Base-by-base conservation (phyloP, 495 filamentous ascomycete species). In the Trichoderma virens region DNA sequence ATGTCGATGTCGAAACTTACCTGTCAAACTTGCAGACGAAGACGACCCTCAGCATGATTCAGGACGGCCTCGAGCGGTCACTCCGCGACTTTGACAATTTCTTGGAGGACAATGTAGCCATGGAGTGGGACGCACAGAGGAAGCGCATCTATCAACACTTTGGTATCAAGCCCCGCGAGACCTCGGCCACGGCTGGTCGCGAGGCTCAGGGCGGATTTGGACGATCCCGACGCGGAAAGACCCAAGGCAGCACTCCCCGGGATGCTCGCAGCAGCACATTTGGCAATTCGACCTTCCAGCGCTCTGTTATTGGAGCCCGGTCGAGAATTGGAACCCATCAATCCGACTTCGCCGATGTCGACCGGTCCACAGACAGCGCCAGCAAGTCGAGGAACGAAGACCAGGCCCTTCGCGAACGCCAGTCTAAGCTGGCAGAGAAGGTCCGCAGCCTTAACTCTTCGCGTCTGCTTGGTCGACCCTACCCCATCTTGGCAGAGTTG, bases 91-190 rank as follows among this genome's bases (percentile, higher is more conserved):
- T 99, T 67, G 92, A 99, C 71, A 74, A 82, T 43, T 97, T 95
- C 73, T 77, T 99, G 54, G 94, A 97, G 71, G 92, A 96, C 67
- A 93, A 94, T 70, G 88, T 97, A 7, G 90, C 91, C 8, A 87
- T 94, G 79, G 90, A 97, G 73, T 98, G 93, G 93, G 92, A 98
- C 63, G 86, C 88, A 6, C 94, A 98, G 75, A 87, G 93, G 41
- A 89, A 88, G 71, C 86, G 86, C 62, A 96, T 98, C 62, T 97
- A 97, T 72, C 86, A 96, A 69, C 94, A 99, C 71, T 98, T 99
- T 72, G 94, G 94, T 8, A 88, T 99, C 45, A 88, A 83, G 65
- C 81, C 86, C 8, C 85, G 81, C 66, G 83, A 87, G 51, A 67
- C 75, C 61, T 45, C 79, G 35, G 78, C 75, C 5, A 74, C 70